These are phyloP conservation scores for Arthrobotrys sphaeroides DNA, from an alignment of 2,329 filamentous ascomycete species.

Conservation along the genomic window DNA sequence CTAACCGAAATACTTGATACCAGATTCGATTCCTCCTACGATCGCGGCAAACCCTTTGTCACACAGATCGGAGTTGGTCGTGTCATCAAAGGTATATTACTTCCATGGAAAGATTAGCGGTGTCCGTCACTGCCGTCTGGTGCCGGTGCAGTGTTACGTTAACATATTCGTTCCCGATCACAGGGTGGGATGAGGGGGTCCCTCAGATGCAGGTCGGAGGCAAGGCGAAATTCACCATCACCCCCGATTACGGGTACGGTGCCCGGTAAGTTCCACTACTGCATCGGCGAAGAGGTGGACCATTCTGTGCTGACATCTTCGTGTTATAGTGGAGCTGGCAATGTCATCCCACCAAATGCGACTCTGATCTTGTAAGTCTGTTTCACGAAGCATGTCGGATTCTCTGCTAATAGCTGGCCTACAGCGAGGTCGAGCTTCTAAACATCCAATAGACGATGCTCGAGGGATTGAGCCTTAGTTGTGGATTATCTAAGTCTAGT, in stretches of 20 bases:
- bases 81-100: slow-evolving; percentile 77
- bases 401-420: neutral
- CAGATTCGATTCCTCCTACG: slow-evolving; percentile 82
- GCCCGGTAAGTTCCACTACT: slow-evolving; percentile 14
- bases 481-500: too few relatives aligned
- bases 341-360: slow-evolving; percentile 78
- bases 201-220: slow-evolving; percentile 87
- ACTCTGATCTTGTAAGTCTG: slow-evolving; percentile 81
- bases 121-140: too few relatives aligned
- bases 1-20: neutral
- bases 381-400: neutral
- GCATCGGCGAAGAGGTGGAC: neutral
- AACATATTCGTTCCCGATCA: neutral
- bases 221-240: slow-evolving; percentile 85
- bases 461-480: too few relatives aligned
- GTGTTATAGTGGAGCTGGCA: slow-evolving; percentile 75
- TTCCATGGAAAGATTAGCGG: too few relatives aligned
- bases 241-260: slow-evolving; percentile 62
- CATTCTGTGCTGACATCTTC: neutral
- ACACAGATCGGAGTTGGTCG: slow-evolving; percentile 81
- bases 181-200: slow-evolving; percentile 81
- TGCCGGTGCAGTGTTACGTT: too few relatives aligned
- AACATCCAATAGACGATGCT: slow-evolving; percentile 48
- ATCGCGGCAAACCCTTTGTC: slow-evolving; percentile 75
- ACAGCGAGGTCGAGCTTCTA: slow-evolving; percentile 55